Evolutionary conservation across 177 flowering plant genomes (phyloP).

Genomic region (Tripterygium wilfordii): DNA sequence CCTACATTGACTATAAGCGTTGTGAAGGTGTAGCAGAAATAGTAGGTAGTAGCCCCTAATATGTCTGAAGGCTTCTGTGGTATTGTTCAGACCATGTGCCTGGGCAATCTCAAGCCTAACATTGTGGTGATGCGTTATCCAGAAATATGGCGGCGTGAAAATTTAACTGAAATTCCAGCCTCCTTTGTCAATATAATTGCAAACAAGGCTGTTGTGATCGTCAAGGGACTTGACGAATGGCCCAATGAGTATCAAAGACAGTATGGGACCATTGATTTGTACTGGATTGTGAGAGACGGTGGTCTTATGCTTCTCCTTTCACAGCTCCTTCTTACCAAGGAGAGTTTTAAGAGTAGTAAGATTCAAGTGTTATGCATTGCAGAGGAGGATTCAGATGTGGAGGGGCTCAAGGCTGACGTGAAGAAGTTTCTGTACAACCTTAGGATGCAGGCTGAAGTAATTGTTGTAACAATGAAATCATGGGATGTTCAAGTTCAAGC

Average conservation of each 20-base stretch:
- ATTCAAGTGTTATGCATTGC: constrained; percentile 97
- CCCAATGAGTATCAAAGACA: constrained; percentile 91
- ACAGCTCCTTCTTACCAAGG: constrained; percentile 88
- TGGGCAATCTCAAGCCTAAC: constrained; percentile 94
- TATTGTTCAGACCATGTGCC: constrained; percentile 95
- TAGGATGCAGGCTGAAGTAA: constrained; percentile 93
- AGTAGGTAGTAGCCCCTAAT: constrained; percentile 81
- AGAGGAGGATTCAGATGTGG: constrained; percentile 89
- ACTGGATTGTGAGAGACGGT: constrained; percentile 96
- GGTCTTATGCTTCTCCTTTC: constrained; percentile 97
- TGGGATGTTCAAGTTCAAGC: constrained; percentile 71
- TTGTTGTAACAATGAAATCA: constrained; percentile 82
- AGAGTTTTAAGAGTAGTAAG: constrained; percentile 90
- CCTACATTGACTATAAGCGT: constrained; percentile 83
- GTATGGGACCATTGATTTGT: constrained; percentile 87
- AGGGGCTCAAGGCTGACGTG: constrained; percentile 78
- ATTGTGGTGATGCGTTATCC: constrained; percentile 96
- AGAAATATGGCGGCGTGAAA: constrained; percentile 94
- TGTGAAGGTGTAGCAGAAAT: constrained; percentile 99
- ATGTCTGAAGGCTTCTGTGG: constrained; percentile 97
- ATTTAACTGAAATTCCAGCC: constrained; percentile 75
- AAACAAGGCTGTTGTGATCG: constrained; percentile 93
- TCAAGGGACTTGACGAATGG: constrained; percentile 97
- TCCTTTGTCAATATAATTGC: constrained; percentile 89
- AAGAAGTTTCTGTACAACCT: constrained; percentile 89